These are phyloP conservation scores for Ustilago loliicola DNA, from an alignment of 1,284 basidiomycete species.

Conservation along the genomic window DNA sequence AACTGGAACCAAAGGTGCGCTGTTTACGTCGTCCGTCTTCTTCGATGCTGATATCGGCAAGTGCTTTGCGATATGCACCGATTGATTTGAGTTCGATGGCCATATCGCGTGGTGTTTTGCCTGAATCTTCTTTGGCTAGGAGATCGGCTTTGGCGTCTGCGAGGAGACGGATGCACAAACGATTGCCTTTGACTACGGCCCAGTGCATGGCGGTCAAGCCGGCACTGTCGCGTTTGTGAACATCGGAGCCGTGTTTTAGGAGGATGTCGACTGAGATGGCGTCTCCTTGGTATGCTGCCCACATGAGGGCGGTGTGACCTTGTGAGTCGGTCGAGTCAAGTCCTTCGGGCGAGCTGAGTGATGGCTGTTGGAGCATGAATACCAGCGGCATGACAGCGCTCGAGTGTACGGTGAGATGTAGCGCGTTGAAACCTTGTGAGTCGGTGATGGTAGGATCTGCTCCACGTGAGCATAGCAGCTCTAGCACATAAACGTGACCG, in stretches of 20 bases:
- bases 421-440: slow-evolving; percentile 94
- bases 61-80: slow-evolving; percentile 85
- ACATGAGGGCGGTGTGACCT: slow-evolving; percentile 96
- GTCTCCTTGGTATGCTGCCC: slow-evolving; percentile 99
- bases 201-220: slow-evolving; percentile 95
- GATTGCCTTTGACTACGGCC: slow-evolving; percentile 97
- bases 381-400: slow-evolving; percentile 92
- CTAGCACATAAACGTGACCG: slow-evolving; percentile 93
- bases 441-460: slow-evolving; percentile 93
- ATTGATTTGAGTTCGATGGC: slow-evolving; percentile 85
- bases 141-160: slow-evolving; percentile 88
- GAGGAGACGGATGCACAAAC: slow-evolving; percentile 83
- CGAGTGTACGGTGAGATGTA: slow-evolving; percentile 95
- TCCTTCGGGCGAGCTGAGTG: slow-evolving; percentile 68
- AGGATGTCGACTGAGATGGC: slow-evolving; percentile 92
- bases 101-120: slow-evolving; percentile 93
- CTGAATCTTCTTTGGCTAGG: slow-evolving; percentile 82
- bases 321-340: slow-evolving; percentile 77
- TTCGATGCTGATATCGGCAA: slow-evolving; percentile 79
- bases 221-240: slow-evolving; percentile 81
- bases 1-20: slow-evolving; percentile 74
- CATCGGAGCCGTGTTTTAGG: slow-evolving; percentile 86
- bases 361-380: slow-evolving; percentile 85
- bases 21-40: slow-evolving; percentile 74
- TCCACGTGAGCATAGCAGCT: slow-evolving; percentile 86